Percentiles rank a stretch among this genome's conserved stretches.
These are phyloP conservation scores for Penicillium sp. DNA, from an alignment of 2,329 filamentous ascomycete species.

Conservation along the genomic window DNA sequence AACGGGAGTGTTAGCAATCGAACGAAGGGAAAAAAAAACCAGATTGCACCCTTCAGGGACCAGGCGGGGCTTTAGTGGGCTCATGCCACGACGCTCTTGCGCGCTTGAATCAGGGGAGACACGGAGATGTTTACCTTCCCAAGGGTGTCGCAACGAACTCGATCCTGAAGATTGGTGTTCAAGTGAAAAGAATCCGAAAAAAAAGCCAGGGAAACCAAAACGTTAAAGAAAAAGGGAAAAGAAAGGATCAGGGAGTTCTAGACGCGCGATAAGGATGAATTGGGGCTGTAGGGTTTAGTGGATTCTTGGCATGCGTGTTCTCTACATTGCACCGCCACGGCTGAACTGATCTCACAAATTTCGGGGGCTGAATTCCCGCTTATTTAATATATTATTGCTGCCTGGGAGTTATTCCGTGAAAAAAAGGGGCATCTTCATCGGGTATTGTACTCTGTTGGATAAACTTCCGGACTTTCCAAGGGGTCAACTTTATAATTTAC, in stretches of 20 bases:
- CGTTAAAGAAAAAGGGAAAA: neutral
- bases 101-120: neutral
- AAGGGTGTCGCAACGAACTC: neutral
- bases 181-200: neutral
- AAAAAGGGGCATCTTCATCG: neutral
- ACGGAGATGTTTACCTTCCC: neutral
- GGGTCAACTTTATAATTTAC: neutral
- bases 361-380: conserved; percentile 1
- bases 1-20: neutral
- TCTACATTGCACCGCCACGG: conserved; percentile 21
- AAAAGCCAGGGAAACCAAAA: neutral
- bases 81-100: neutral
- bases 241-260: conserved; percentile 12
- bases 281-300: conserved; percentile 23
- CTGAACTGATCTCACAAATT: conserved; percentile 3
- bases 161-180: neutral
- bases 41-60: conserved; percentile 9
- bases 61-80: conserved; percentile 10
- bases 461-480: too few relatives aligned
- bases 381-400: neutral
- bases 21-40: conserved; percentile 2
- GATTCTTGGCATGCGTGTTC: conserved; percentile 11
- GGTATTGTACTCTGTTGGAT: neutral
- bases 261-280: conserved; percentile 20
- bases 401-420: neutral